Conservation (phyloP, 345 rosid genomes). For the Citrus medica region DNA sequence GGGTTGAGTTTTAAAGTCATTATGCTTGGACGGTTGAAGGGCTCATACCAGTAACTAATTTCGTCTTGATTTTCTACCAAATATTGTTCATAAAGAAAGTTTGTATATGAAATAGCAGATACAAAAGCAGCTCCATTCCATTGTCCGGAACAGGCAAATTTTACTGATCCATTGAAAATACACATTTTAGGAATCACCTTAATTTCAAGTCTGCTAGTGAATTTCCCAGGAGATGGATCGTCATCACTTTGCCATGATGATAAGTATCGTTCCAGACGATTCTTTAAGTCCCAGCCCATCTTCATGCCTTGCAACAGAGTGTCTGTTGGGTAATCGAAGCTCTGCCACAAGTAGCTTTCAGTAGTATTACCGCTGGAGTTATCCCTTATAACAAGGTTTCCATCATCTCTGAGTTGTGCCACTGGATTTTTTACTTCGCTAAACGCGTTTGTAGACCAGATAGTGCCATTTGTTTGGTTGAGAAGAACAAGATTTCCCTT, state of each 20-base stretch:
- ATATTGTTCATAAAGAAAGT: neutral
- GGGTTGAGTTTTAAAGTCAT: neutral
- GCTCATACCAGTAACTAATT: neutral
- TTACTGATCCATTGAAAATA: neutral
- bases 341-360: no score
- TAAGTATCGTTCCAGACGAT: neutral
- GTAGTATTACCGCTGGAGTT: no score
- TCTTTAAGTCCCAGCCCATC: neutral
- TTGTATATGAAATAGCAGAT: neutral
- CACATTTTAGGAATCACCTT: neutral
- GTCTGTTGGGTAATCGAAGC: neutral
- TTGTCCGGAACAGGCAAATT: neutral
- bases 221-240: neutral
- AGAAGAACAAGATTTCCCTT: neutral
- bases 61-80: neutral
- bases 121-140: neutral
- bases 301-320: neutral
- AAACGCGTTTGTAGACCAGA: neutral
- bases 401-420: neutral
- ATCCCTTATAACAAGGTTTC: neutral
- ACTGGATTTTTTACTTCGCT: neutral
- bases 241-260: neutral
- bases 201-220: neutral
- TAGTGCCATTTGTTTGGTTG: neutral
- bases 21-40: neutral